Evolutionary conservation across 2,329 filamentous ascomycete genomes (phyloP).

Genomic region (Alternaria ethzedia): DNA sequence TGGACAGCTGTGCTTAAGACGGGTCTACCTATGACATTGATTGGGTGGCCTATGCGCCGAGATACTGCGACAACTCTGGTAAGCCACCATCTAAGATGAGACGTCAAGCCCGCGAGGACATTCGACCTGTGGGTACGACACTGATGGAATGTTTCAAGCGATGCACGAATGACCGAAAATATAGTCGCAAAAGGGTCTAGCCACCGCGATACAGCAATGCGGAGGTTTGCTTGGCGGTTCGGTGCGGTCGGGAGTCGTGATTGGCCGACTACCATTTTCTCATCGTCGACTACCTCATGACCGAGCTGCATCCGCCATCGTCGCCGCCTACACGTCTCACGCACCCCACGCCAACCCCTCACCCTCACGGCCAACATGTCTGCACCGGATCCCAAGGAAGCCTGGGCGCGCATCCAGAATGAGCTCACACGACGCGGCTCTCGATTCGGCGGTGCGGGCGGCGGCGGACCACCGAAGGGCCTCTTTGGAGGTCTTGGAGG

Average conservation of each 20-base stretch:
- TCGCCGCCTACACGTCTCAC: conserved; percentile 38
- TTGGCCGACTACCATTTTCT: conserved; percentile 38
- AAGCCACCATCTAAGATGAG: conserved; percentile 17
- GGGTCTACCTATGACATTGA: conserved; percentile 32
- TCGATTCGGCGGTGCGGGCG: conserved; percentile 58
- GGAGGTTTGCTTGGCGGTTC: conserved; percentile 24
- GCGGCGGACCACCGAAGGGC: conserved; percentile 56
- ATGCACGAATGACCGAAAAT: background rate
- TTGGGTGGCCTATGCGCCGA: conserved; percentile 40
- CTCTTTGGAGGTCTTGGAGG: conserved; percentile 62
- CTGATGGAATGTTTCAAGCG: background rate
- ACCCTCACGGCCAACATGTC: conserved; percentile 34
- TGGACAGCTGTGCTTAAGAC: conserved; percentile 47
- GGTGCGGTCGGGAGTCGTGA: conserved; percentile 29
- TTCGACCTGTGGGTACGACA: background rate
- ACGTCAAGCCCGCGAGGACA: conserved; percentile 9
- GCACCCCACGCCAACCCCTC: conserved; percentile 38
- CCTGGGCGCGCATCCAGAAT: conserved; percentile 69
- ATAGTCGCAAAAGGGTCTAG: background rate
- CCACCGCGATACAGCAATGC: conserved; percentile 13
- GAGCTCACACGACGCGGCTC: conserved; percentile 58
- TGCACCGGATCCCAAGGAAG: conserved; percentile 66
- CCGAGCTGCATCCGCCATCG: conserved; percentile 23
- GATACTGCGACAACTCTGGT: conserved; percentile 20
- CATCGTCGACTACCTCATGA: conserved; percentile 39